Conservation (phyloP, 345 rosid genomes). For the Brassica juncea region DNA sequence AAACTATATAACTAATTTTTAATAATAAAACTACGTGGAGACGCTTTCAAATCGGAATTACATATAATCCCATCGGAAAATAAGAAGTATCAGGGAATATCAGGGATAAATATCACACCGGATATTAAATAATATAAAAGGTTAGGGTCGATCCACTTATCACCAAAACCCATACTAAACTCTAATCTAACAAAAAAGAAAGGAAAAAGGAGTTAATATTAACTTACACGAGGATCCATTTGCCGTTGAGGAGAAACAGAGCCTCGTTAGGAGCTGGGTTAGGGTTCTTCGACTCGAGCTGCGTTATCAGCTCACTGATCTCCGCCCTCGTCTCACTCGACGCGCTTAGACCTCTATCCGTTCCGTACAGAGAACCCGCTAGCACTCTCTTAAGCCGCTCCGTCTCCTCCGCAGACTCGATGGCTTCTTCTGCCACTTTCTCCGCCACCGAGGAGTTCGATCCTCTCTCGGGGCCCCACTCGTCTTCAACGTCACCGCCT, state of each 20-base stretch:
- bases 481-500: background rate
- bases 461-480: constrained; percentile 16
- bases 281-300: constrained; percentile 84
- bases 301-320: constrained; percentile 81
- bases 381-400: constrained; percentile 60
- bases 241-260: constrained; percentile 72
- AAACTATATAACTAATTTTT: too few relatives aligned
- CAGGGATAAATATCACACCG: too few relatives aligned
- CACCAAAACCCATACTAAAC: too few relatives aligned
- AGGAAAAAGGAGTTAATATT: too few relatives aligned
- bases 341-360: constrained; percentile 69
- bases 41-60: too few relatives aligned
- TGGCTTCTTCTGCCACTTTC: constrained; percentile 41
- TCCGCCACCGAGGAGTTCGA: constrained; percentile 45
- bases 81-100: too few relatives aligned
- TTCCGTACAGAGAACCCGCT: constrained; percentile 71
- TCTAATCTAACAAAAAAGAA: too few relatives aligned
- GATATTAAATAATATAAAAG: too few relatives aligned
- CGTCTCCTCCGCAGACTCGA: constrained; percentile 50
- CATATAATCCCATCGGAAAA: too few relatives aligned
- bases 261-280: constrained; percentile 83
- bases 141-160: too few relatives aligned
- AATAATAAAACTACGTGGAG: too few relatives aligned
- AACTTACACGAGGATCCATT: constrained; percentile 91
- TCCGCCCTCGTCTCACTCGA: constrained; percentile 85